Base-by-base conservation (phyloP, 106 monocot genomes). In the Ottelia alismoides region DNA sequence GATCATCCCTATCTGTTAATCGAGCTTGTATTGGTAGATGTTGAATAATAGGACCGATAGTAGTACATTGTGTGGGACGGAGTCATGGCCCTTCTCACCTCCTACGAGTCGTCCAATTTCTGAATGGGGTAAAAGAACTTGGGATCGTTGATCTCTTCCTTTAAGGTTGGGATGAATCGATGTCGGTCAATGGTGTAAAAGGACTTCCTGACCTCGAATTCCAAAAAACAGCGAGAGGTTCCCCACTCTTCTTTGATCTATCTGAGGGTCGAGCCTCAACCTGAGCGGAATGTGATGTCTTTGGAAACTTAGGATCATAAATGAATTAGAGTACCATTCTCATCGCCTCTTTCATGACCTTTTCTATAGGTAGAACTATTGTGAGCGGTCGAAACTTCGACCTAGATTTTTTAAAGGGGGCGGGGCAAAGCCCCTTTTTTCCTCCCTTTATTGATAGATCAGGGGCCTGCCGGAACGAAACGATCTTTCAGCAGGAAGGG, bases 1-100 rank as follows among this genome's bases (percentile, higher is more conserved):
- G 31, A 63, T 65, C 64, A 49, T 65, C 48, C 51, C 51, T 68
- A 66, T 65, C 64, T 65, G 0, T 27, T 65, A 53, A 65, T 54
- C 43, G 40, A 65, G 64, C 64, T 65, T 65, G 64, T 65, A 23
- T 52, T 35, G 60, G 47, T 60, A 28, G 45, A 46, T 47, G 46
- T 60, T 60, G 60, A 25, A 7, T 47, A 25, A 29, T 60, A 60
- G 60, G 60, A 47, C 46, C 46, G 3, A 60, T 46, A 60, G 60
- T 47, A 45, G 46, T 60, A 60, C 60, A 60, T 20, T 60, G 47
- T 60, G 60, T 60, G 60, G 47, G 46, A 60, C 47, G 47, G 46
- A 60, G 46, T 47, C 25, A 60, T 23, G 60, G 47, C 32, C 57
- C 60, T 26, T 60, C 60, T 27, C 30, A 14, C 16, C n/a, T 49